Evolutionary conservation across 169 alveolate species (phyloP), one percentile per base, ranked within the genome.

Genomic region (Plasmodium malariae): DNA sequence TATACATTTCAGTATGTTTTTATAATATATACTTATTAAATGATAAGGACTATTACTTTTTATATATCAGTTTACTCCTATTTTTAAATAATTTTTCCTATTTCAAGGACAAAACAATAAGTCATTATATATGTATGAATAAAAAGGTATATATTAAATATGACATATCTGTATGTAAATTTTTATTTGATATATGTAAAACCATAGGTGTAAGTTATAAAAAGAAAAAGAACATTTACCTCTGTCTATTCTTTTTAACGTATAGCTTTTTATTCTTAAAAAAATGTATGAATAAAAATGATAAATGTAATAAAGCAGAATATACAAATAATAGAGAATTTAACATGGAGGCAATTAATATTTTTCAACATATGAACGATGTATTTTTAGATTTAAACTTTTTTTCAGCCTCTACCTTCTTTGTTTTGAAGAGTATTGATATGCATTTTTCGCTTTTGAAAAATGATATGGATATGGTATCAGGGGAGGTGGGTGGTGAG

Each of bases 1-100:
- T 83, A 49, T 83, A 83, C 43, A 54, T 83, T 57, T 70, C 91
- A 21, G 55, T 83, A 26, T 83, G 91, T 45, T 83, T 51, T 67
- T 83, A 83, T 54, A 36, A 83, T 70, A 67, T 83, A 48, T 70
- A 83, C 59, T 71, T 83, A 37, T 36, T 83, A 83, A 83, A 45
- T 83, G 67, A 51, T 69, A 21, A 83, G 17, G 19, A 43, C 21
- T 34, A 5, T 24, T 21, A 83, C 30, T 24, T 30, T 43, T 60
- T 83, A 40, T 32, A 83, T 19, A 60, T 83, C 14, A 83, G 91
- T n/a, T 40, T 83, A 32, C 26, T 83, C 36, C 59, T 83, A 68
- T 70, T 59, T 51, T 70, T 83, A 24, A 19, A 49, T 24, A 49
- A 26, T 40, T 83, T 83, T 59, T 32, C 68, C 1, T 71, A 67